Base-by-base conservation (phyloP, 208 protist genomes). In the Herpetomonas samuelpessoai region DNA sequence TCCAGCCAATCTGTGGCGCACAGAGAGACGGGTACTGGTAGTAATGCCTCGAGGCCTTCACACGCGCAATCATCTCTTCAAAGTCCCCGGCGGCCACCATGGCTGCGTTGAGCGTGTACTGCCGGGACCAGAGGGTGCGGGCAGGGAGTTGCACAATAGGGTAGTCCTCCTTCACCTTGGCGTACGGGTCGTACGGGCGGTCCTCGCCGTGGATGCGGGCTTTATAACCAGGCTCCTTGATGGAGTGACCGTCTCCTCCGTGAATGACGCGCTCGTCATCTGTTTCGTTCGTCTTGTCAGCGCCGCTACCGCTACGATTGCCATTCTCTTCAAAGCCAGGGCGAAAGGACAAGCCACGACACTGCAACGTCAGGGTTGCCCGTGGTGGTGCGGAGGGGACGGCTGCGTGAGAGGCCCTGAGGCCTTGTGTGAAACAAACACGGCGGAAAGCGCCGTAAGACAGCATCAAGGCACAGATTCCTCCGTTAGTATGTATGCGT, bases 1-100 rank as follows among this genome's bases (percentile, higher is more conserved):
- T 96, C 87, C 86, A 93, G 7, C 90, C 90, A 61, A 86, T 91
- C 67, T 96, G 83, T 31, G 85, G 86, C 3, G 83, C 90, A 38
- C 78, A 92, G 49, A 96, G 61, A 14, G 83, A 90, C 2, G 90
- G 90, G 68, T 93, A 96, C 59, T 93, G 86, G 65, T 94, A 96
- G 68, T 96, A 84, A 47, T 71, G 62, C 18, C 90, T 81, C 31
- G 82, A 77, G 21, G 67, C 82, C 52, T 71, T 65, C 30, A 96
- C 73, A n/a, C 71, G 45, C 12, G 38, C 44, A 54, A 92, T 79
- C 65, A 95, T 81, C n/a, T 83, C 83, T 6, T 30, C 57, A 61
- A 85, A 85, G 24, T 91, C 80, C 19, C 81, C 83, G 10, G 44
- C 19, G 9, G 24, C 28, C 21, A 95, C 61, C 2, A 58, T 41